Base-by-base conservation (phyloP, 805 yeast genomes). In the Yarrowia divulgata region DNA sequence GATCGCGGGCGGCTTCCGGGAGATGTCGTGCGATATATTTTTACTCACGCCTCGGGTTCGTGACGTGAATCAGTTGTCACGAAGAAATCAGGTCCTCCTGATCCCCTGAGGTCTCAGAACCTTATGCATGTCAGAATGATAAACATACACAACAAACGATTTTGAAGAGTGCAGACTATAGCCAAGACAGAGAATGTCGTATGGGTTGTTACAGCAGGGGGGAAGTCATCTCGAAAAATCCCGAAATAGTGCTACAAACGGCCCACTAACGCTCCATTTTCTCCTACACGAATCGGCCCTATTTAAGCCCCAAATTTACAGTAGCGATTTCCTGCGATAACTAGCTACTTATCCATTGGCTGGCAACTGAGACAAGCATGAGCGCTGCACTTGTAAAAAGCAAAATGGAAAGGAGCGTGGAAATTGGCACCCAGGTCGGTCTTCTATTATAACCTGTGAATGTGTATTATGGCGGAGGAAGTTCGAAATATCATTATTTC, bases 331-430 rank as follows among this genome's bases (percentile, higher is more conserved):
- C 37, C 37, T 16, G 39, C 37, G 63, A 57, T 57, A 57, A 57
- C 63, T 40, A 40, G 48, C 63, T 57, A 57, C 63, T 57, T 57
- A 57, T 57, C 63, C 63, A 57, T 57, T 57, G 63, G 63, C 63
- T 57, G 60, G 48, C 23, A 7, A 29, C 37, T 40, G 63, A 39
- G 48, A 40, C 48, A 40, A 29, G 63, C 63, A 57, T 57, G 14
- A 40, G 23, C 10, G 35, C 48, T 40, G 63, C 63, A 54, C 45
- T 39, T 12, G 7, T 10, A 52, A 39, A 54, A 54, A 54, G 60
- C 34, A 54, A 39, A 54, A 35, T 54, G 60, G 23, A 37, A 52
- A 39, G 9, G 19, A 3, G 32, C 13, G 13, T 37, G 60, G 29
- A 37, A 35, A 35, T 19, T 14, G n/a, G n/a, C 3, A 10, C 8